Conservation (phyloP, 23 red algal genomes). For the Chondrus crispus region DNA sequence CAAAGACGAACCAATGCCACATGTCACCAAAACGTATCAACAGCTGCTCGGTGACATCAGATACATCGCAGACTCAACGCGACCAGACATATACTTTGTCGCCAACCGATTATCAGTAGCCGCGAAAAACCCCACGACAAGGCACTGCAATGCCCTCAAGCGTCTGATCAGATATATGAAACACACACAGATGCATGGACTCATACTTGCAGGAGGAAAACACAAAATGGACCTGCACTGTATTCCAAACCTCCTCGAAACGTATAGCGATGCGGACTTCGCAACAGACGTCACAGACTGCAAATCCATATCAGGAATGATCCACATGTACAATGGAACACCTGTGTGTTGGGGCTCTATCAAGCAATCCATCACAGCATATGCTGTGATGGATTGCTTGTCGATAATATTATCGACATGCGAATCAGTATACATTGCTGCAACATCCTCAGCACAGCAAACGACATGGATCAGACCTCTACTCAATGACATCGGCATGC, state of each 20-base stretch:
- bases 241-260: neutral
- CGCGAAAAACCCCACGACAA: neutral
- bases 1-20: neutral
- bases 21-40: neutral
- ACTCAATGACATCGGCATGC: too few relatives aligned
- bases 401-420: too few relatives aligned
- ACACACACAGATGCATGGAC: too few relatives aligned
- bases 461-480: neutral
- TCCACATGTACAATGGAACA: neutral
- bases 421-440: neutral
- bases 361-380: neutral
- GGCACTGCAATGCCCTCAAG: neutral
- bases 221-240: too few relatives aligned
- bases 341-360: neutral
- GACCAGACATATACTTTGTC: neutral
- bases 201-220: too few relatives aligned
- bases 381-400: too few relatives aligned
- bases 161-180: neutral
- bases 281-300: neutral
- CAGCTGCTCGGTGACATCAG: neutral
- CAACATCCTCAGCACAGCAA: neutral
- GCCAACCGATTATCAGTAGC: neutral
- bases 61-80: neutral
- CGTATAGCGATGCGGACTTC: neutral
- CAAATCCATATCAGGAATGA: neutral